Conservation (phyloP, 441 rosid genomes). For the Populus hybrid region DNA sequence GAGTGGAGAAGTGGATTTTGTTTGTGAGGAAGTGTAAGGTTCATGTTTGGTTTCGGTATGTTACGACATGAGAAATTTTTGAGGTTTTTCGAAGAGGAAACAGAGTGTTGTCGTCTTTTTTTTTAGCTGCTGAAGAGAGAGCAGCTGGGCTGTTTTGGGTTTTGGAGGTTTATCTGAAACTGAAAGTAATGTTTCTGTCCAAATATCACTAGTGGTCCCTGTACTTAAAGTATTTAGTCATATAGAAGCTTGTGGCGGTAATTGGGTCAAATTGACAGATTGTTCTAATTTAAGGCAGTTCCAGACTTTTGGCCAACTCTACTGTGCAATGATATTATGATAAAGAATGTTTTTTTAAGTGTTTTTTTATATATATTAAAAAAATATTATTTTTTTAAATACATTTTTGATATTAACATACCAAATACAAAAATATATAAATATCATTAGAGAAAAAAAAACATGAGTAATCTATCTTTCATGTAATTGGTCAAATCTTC, state of each 20-base stretch:
- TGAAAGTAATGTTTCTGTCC: neutral
- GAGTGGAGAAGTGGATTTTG: conserved; percentile 43
- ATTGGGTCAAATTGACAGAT: neutral
- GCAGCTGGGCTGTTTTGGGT: neutral
- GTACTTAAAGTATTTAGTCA: neutral
- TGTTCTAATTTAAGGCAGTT: neutral
- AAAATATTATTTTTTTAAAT: no score
- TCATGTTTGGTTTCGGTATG: conserved; percentile 11
- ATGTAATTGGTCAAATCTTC: no score
- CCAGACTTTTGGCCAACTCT: neutral
- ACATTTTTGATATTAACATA: no score
- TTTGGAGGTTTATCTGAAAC: conserved; percentile 28
- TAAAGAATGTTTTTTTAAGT: no score
- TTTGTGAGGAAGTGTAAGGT: conserved; percentile 24
- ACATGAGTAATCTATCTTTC: no score
- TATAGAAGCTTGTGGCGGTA: neutral
- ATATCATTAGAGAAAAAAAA: no score
- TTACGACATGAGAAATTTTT: neutral
- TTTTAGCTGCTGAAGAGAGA: neutral
- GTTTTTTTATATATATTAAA: no score
- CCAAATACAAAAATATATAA: no score
- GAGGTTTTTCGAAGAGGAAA: neutral
- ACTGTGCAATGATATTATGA: no score
- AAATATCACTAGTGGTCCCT: neutral
- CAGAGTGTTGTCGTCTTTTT: neutral